phyloP scores from a whole-genome alignment of 2,329 filamentous ascomycete species.

The Paramyrothecium sp. region DNA sequence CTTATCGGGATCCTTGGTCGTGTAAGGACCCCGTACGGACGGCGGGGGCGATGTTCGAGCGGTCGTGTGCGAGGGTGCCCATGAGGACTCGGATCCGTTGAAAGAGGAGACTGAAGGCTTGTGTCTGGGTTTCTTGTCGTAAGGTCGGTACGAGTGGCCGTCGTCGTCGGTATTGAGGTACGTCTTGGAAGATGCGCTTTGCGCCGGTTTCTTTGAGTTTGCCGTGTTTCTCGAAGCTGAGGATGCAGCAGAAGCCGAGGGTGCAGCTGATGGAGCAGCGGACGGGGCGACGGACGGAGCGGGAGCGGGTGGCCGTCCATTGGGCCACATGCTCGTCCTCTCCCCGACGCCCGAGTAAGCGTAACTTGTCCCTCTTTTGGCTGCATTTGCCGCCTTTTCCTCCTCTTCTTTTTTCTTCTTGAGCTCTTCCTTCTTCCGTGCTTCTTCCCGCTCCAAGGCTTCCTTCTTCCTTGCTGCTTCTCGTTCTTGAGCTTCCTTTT shows the following conservation, averaged over 20 bases:
- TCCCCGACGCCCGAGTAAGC: conserved; percentile 66
- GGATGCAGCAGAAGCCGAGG: conserved; percentile 17
- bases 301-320: conserved; percentile 48
- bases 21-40: conserved; percentile 74
- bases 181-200: conserved; percentile 53
- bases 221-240: conserved; percentile 19
- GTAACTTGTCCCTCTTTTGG: conserved; percentile 52
- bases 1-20: conserved; percentile 90
- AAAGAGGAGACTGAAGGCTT: conserved; percentile 68
- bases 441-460: conserved; percentile 14
- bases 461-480: conserved; percentile 26
- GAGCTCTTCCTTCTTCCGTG: conserved; percentile 18
- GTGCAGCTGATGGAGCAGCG: conserved; percentile 16
- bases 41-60: conserved; percentile 80
- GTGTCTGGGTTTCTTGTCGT: conserved; percentile 62
- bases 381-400: conserved; percentile 25
- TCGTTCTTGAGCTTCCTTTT: conserved; percentile 26
- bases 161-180: conserved; percentile 63
- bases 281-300: conserved; percentile 18
- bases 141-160: conserved; percentile 72
- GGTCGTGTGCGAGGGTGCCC: conserved; percentile 81
- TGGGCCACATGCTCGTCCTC: conserved; percentile 69
- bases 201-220: conserved; percentile 38
- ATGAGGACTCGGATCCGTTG: conserved; percentile 77
- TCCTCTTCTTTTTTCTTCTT: conserved; percentile 26